Evolutionary conservation across 2,329 filamentous ascomycete species (phyloP).

Genomic region (Moelleriella libera): DNA sequence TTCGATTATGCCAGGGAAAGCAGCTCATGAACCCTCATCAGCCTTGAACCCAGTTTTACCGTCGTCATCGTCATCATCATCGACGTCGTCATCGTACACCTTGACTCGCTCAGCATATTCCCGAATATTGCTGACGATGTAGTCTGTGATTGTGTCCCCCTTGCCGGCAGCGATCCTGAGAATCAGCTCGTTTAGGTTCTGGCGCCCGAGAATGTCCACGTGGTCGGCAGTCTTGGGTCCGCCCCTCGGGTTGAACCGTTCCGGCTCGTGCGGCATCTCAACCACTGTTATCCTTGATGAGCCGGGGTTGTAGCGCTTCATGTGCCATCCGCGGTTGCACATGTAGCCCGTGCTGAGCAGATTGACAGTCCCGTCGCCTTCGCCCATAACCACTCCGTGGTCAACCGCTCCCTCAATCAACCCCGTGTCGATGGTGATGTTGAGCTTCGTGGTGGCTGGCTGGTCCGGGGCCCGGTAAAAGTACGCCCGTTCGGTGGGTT

Average conservation of each 20-base stretch:
- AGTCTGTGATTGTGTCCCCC: slow-evolving; percentile 65
- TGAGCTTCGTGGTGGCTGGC: slow-evolving; percentile 50
- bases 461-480: slow-evolving; percentile 65
- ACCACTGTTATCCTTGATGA: slow-evolving; percentile 68
- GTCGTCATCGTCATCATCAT: not conserved
- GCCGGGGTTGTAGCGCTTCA: slow-evolving; percentile 87
- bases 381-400: slow-evolving; percentile 87
- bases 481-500: slow-evolving; percentile 83
- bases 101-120: slow-evolving; percentile 75
- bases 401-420: slow-evolving; percentile 50
- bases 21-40: not conserved
- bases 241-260: slow-evolving; percentile 72
- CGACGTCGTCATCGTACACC: slow-evolving; percentile 52
- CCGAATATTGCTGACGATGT: slow-evolving; percentile 65
- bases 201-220: slow-evolving; percentile 85
- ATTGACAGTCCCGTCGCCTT: slow-evolving; percentile 92
- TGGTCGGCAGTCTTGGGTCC: slow-evolving; percentile 70
- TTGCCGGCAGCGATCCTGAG: slow-evolving; percentile 73
- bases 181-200: slow-evolving; percentile 82
- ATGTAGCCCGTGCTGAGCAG: slow-evolving; percentile 89
- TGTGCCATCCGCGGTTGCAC: slow-evolving; percentile 89
- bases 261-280: slow-evolving; percentile 95
- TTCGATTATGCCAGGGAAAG: not conserved
- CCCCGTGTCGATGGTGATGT: slow-evolving; percentile 59
- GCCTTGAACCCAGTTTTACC: not conserved